A percentile compares a stretch with the other conserved stretches of the same genome.
These are phyloP conservation scores for Cystobasidiaceae sp. DNA, from an alignment of 1,284 basidiomycete species.

Conservation along the genomic window DNA sequence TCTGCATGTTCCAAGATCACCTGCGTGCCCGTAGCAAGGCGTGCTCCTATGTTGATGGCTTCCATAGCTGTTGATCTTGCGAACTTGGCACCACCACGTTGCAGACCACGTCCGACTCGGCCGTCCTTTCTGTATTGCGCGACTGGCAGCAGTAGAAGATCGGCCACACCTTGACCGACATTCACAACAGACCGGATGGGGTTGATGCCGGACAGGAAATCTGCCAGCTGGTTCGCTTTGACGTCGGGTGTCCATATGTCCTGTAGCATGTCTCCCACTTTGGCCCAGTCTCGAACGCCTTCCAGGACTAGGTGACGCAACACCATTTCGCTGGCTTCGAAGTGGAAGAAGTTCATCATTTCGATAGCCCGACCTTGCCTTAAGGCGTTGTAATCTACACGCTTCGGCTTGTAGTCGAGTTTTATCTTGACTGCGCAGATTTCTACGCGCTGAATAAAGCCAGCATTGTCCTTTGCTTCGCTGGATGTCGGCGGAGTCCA, in stretches of 20 bases:
- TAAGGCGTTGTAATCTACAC: slow-evolving; percentile 89
- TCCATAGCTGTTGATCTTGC: slow-evolving; percentile 90
- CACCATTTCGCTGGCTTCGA: slow-evolving; percentile 97
- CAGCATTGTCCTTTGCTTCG: background rate
- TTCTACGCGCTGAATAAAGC: slow-evolving; percentile 57
- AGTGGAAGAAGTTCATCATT: slow-evolving; percentile 99
- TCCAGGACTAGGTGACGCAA: slow-evolving; percentile 83
- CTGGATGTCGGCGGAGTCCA: slow-evolving; percentile 45
- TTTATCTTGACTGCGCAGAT: slow-evolving; percentile 79
- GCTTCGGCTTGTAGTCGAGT: slow-evolving; percentile 95
- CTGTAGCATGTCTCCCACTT: slow-evolving; percentile 82
- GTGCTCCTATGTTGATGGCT: slow-evolving; percentile 89
- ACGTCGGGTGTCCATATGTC: slow-evolving; percentile 99
- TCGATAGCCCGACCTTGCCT: slow-evolving; percentile 88
- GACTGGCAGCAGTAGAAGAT: slow-evolving; percentile 89
- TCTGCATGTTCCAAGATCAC: slow-evolving; percentile 95
- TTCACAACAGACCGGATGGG: slow-evolving; percentile 94
- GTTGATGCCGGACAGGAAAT: slow-evolving; percentile 93
- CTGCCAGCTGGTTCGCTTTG: slow-evolving; percentile 93
- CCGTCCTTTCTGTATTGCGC: slow-evolving; percentile 97
- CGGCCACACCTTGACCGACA: slow-evolving; percentile 91
- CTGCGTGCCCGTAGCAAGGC: slow-evolving; percentile 91
- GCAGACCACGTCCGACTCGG: slow-evolving; percentile 83
- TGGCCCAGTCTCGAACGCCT: slow-evolving; percentile 79
- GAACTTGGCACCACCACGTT: slow-evolving; percentile 86